Evolutionary conservation across 2,329 filamentous ascomycete genomes (phyloP), one percentile per base, ranked within the genome.

Genomic region (Metarhizium rileyi): DNA sequence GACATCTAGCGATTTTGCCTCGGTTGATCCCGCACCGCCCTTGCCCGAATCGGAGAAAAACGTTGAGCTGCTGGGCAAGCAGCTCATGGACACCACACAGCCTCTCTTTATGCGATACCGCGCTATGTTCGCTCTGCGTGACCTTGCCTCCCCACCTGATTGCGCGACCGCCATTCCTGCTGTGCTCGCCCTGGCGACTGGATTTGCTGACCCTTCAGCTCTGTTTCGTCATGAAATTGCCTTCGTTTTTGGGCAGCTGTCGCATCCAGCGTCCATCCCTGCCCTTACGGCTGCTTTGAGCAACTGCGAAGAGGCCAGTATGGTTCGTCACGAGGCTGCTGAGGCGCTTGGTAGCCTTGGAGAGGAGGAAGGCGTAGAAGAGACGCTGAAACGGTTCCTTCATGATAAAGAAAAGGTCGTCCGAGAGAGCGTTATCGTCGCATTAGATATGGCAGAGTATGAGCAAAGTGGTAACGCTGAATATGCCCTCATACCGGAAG

Each of bases 181-280:
- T 18, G 80, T 98, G 48, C 78, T 85, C 42, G 87, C 90, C 10
- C 79, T 98, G 44, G 89, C 93, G 43, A 84, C 83, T 63, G 93
- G 93, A 16, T 83, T 98, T 59, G 75, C 76, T 28, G 93, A 98
- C 65, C 76, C 83, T 18, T 96, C 90, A 45, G 90, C 90, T 5
- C 81, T 98, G 7, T 97, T 98, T 77, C 84, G 93, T 57, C 93
- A 98, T 71, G 93, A 98, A 66, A 90, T 98, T 56, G 93, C 93
- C 14, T 98, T 98, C 65, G 93, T 98, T 14, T 98, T 98, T 59
- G 93, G 93, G 49, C 93, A 98, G 68, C 76, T 98, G 47, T 90
- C 87, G 49, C 93, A 98, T 63, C 93, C 93, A 1, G 91, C 91
- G n/a, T 95, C 90, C 1, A 96, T 98, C 57, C 90, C 93, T 4